These are phyloP conservation scores for Saccharomycopsis microspora DNA, from an alignment of 805 yeast genomes.

Conservation along the genomic window DNA sequence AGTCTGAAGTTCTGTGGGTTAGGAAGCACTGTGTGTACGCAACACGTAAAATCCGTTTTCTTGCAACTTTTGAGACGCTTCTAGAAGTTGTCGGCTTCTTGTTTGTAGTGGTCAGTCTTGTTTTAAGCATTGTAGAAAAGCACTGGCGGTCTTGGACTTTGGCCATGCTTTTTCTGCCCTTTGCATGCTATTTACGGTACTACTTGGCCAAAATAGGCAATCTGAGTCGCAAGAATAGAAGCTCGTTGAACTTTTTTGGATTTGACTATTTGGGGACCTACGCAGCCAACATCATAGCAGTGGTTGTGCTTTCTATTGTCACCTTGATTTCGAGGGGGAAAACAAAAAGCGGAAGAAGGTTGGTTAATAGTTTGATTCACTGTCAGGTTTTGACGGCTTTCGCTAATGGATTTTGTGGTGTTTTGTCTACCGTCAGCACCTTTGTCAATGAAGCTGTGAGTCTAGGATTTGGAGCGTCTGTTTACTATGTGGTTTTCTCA, in stretches of 20 bases:
- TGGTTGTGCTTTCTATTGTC: slow-evolving; percentile 32
- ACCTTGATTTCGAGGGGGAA: slow-evolving; percentile 36
- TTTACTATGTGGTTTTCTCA: slow-evolving; percentile 40
- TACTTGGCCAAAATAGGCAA: slow-evolving; percentile 42
- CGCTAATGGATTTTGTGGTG: slow-evolving; percentile 59
- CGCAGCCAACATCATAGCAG: slow-evolving; percentile 36
- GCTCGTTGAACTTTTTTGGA: background rate
- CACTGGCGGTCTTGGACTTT: slow-evolving; percentile 63
- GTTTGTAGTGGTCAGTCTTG: slow-evolving; percentile 19
- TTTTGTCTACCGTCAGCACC: slow-evolving; percentile 66
- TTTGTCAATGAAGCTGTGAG: slow-evolving; percentile 55
- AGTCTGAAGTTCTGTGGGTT: slow-evolving; percentile 14
- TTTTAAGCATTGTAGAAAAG: slow-evolving; percentile 17
- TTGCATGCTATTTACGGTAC: slow-evolving; percentile 54
- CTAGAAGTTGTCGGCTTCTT: slow-evolving; percentile 16
- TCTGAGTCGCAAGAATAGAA: slow-evolving; percentile 7
- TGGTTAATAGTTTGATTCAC: slow-evolving; percentile 25
- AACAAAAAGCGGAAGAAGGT: slow-evolving; percentile 3
- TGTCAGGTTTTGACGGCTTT: slow-evolving; percentile 47
- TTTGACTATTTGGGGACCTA: slow-evolving; percentile 34
- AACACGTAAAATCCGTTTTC: too few relatives aligned
- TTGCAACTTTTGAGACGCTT: slow-evolving; percentile 11
- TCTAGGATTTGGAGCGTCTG: slow-evolving; percentile 26
- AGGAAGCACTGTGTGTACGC: background rate
- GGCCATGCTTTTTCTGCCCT: slow-evolving; percentile 54